Base-by-base conservation (phyloP, 2,329 filamentous ascomycete species). In the Monilinia vaccinii-corymbosi region DNA sequence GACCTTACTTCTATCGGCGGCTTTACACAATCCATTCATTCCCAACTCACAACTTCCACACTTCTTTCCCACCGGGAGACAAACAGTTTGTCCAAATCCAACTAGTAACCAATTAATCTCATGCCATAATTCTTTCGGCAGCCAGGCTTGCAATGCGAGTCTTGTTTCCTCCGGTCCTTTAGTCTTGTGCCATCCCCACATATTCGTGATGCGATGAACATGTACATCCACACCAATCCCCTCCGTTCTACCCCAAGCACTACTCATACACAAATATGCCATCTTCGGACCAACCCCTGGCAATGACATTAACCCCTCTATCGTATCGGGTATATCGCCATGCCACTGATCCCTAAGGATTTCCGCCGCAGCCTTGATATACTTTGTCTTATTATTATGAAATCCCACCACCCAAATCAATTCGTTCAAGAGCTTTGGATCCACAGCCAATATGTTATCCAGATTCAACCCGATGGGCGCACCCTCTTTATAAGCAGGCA, bases 11-110 rank as follows among this genome's bases (percentile, higher is more conserved):
- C 79, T 76, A 63, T 91, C 82, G 32, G 88, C 88, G 13, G 83
- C 82, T 71, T 80, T 84, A 75, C 94, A 99, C 61, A 97, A 73
- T 4, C 89, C 89, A 36, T 79, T 79, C 23, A 87, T 76, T 0
- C 89, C 89, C 52, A 97, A 75, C 64, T 88, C 87, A 75, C 94
- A 99, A 52, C 94, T 87, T 21, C 90, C 91, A 74, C 94, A 99
- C 66, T 81, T 84, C 14, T 68, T 60, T 0, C 85, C 85, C 1
- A 88, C 79, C 8, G 86, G 85, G 62, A 86, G 72, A 73, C 87
- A 90, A 32, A 86, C 79, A 1, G 82, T 87, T 75, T 90, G 87
- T 1, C 87, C 87, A 63, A 88, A 78, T 0, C 87, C 87, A n/a
- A 90, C 87, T 18, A 90, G 74, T 64, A 89, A 70, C 73, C 84